Conservation (phyloP, 768 basidiomycete species). For the Scleroderma citrinum region DNA sequence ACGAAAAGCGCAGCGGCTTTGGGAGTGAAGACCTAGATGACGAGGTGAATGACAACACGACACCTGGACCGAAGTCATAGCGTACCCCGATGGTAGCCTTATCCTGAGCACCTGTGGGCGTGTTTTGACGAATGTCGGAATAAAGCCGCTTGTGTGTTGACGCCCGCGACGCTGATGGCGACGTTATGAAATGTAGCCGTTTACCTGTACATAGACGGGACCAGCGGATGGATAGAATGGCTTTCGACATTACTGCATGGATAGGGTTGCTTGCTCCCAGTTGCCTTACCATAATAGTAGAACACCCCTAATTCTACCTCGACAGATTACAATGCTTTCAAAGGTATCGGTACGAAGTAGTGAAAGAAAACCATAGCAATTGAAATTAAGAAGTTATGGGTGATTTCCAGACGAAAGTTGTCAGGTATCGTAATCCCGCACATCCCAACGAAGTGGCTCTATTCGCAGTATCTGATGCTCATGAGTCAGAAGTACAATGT, state of each 20-base stretch:
- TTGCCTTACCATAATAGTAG: too few species aligned
- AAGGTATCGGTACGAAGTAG: too few species aligned
- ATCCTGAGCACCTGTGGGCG: constrained; percentile 25
- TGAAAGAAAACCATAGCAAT: too few species aligned
- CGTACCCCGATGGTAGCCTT: constrained; percentile 31
- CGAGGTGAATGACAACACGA: not conserved
- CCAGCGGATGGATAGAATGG: not conserved
- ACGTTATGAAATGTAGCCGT: not conserved
- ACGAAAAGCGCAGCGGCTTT: constrained; percentile 79
- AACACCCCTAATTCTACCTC: too few species aligned
- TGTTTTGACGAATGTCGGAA: constrained; percentile 14
- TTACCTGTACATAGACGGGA: not conserved
- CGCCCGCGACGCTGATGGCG: not conserved
- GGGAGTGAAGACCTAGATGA: constrained; percentile 82
- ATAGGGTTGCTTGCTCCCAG: not conserved
- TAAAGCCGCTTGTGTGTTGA: constrained; percentile 10
- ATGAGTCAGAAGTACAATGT: not conserved
- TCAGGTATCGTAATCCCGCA: too few species aligned
- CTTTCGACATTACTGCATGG: not conserved
- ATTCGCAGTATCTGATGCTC: constrained; percentile 19
- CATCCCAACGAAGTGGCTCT: not conserved
- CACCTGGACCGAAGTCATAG: not conserved
- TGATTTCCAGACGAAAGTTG: too few species aligned
- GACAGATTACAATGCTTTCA: too few species aligned
- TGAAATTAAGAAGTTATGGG: too few species aligned